phyloP scores from a whole-genome alignment of 2,329 filamentous ascomycete species.

The Clonostachys rhizophaga region DNA sequence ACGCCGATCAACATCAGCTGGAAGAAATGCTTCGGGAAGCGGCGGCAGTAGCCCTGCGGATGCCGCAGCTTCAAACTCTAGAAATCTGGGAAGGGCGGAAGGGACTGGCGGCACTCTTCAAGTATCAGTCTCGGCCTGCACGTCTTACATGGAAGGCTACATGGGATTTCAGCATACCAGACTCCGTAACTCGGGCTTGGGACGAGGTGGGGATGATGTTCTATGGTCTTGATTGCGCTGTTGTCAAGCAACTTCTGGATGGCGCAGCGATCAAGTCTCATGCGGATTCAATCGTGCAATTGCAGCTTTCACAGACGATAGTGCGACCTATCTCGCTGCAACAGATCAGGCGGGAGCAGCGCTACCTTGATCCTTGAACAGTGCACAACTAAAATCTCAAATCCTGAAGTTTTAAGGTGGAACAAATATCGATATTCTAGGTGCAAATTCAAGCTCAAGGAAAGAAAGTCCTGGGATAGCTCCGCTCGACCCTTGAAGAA shows the following conservation, averaged over 20 bases:
- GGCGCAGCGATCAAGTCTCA: conserved; percentile 17
- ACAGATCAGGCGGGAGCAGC: conserved; percentile 21
- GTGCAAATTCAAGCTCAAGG: too few species aligned
- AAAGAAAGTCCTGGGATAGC: too few species aligned
- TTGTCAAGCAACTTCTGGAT: conserved; percentile 5
- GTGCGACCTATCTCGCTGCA: conserved; percentile 23
- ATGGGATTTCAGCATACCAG: conserved; percentile 3
- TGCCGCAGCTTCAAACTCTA: conserved; percentile 21
- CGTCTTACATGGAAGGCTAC: conserved; percentile 8
- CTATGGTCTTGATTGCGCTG: background rate
- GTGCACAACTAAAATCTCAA: too few species aligned
- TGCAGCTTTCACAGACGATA: conserved; percentile 17
- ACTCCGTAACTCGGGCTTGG: conserved; percentile 8
- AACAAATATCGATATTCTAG: too few species aligned
- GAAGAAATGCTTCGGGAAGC: conserved; percentile 15
- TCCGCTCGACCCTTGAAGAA: too few species aligned
- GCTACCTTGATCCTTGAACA: background rate
- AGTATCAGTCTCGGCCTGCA: conserved; percentile 7
- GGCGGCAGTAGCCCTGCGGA: conserved; percentile 13
- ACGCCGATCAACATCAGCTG: conserved; percentile 6
- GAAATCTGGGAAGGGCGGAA: conserved; percentile 22
- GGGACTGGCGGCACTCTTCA: conserved; percentile 13
- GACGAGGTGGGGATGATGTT: conserved; percentile 5
- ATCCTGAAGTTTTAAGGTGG: too few species aligned
- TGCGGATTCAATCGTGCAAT: conserved; percentile 19